phyloP scores from a whole-genome alignment of 495 filamentous ascomycete genomes.

The Tetracladium marchalianum region DNA sequence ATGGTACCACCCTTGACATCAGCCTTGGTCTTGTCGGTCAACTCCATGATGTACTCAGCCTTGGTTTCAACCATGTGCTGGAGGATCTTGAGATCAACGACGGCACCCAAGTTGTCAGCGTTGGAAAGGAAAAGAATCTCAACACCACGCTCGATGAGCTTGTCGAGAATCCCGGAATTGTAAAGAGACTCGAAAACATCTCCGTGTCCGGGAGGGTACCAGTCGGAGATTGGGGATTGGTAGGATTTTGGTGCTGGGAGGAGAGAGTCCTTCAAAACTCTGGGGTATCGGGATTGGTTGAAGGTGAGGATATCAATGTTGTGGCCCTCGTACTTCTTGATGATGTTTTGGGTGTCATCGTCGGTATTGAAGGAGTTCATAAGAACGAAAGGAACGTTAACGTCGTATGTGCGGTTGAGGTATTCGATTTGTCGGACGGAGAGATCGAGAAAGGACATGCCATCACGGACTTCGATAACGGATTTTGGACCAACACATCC shows the following conservation, averaged over 20 bases:
- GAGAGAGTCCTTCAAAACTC: constrained; percentile 95
- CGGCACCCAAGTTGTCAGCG: constrained; percentile 96
- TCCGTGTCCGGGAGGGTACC: constrained; percentile 98
- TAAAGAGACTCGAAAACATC: constrained; percentile 99
- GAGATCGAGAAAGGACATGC: constrained; percentile 99
- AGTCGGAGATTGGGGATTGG: constrained; percentile 85
- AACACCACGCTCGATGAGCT: constrained; percentile 86
- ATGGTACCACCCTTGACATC: constrained; percentile 99
- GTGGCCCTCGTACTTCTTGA: constrained; percentile 99
- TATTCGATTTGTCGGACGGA: constrained; percentile 99
- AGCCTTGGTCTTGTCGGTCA: constrained; percentile 99
- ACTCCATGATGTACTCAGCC: constrained; percentile 98
- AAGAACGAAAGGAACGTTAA: constrained; percentile 96
- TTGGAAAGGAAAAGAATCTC: constrained; percentile 99
- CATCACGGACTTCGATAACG: constrained; percentile 98
- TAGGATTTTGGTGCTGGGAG: constrained; percentile 88
- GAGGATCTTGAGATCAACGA: constrained; percentile 93
- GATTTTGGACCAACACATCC: constrained; percentile 99
- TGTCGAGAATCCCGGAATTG: constrained; percentile 96
- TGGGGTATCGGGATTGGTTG: constrained; percentile 98
- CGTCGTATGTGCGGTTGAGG: constrained; percentile 93
- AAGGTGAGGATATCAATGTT: constrained; percentile 99
- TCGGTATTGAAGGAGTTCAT: constrained; percentile 99
- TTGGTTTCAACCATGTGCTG: constrained; percentile 98
- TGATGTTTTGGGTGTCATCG: constrained; percentile 95